Percentiles rank a stretch among this genome's conserved stretches.
phyloP scores from a whole-genome alignment of 192 early-diverging fungal species.

The Backusella westeae region DNA sequence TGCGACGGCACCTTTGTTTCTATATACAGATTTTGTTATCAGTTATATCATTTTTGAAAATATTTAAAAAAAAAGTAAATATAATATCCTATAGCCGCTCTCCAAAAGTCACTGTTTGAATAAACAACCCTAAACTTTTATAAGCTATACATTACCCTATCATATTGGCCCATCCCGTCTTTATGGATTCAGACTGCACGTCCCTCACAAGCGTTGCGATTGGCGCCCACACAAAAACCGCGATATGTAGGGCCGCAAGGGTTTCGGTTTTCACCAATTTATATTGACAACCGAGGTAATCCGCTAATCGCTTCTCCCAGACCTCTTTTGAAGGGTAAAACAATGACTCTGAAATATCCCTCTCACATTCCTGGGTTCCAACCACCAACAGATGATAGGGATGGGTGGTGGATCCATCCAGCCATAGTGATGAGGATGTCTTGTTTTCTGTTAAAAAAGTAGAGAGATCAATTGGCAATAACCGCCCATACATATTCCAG shows the following conservation, averaged over 20 bases:
- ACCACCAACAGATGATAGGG: constrained; percentile 53
- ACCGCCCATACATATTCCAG: constrained; percentile 55
- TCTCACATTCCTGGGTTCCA: constrained; percentile 57
- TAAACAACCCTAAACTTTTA: no score
- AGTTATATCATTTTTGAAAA: no score
- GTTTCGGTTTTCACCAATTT: constrained; percentile 48
- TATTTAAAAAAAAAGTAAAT: no score
- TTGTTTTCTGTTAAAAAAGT: constrained; percentile 32
- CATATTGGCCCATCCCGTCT: constrained; percentile 35
- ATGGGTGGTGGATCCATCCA: constrained; percentile 13
- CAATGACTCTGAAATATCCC: constrained; percentile 49
- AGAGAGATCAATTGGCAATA: constrained; percentile 34
- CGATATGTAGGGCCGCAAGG: constrained; percentile 50
- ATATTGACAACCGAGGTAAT: constrained; percentile 41
- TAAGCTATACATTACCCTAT: constrained; percentile 17
- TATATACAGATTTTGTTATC: not conserved
- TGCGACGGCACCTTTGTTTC: constrained; percentile 53
- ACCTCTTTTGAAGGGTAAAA: constrained; percentile 48
- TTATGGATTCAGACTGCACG: constrained; percentile 20
- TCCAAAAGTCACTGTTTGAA: not conserved
- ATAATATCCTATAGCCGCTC: no score
- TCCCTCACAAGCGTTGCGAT: constrained; percentile 37
- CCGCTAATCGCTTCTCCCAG: constrained; percentile 43
- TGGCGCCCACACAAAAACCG: constrained; percentile 47
- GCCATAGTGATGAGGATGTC: not conserved